phyloP scores from a whole-genome alignment of 176 grass and related monocot genomes.

The Saccharum spontaneum region DNA sequence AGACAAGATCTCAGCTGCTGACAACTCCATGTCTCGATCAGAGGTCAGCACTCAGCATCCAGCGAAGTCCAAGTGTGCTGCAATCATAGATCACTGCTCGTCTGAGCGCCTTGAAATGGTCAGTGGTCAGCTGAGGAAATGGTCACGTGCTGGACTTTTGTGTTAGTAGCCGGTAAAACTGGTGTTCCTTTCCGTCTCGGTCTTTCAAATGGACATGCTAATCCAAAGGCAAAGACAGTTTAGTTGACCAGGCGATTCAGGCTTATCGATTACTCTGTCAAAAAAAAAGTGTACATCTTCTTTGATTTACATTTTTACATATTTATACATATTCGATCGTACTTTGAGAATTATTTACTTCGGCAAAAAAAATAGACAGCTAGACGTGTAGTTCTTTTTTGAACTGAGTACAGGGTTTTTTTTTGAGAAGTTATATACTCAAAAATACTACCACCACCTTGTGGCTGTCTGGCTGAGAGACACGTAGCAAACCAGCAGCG shows the following conservation, averaged over 20 bases:
- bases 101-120: slow-evolving; percentile 28
- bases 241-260: neutral
- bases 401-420: too few species aligned
- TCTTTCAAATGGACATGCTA: slow-evolving; percentile 1
- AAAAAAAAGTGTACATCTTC: neutral
- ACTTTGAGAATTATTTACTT: too few species aligned
- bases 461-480: too few species aligned
- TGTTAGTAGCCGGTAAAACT: neutral
- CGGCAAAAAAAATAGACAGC: too few species aligned
- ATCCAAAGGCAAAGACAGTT: neutral
- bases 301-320: too few species aligned
- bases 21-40: neutral
- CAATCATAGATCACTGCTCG: neutral
- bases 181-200: neutral
- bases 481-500: too few species aligned
- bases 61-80: neutral
- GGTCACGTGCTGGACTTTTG: slow-evolving; percentile 11
- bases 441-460: too few species aligned
- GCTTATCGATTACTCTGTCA: neutral
- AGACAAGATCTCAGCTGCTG: neutral
- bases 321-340: too few species aligned
- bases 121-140: slow-evolving; percentile 28
- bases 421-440: too few species aligned
- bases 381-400: too few species aligned
- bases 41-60: neutral